phyloP scores from a whole-genome alignment of 2,329 filamentous ascomycete genomes.

The Aureobasidium sp. region DNA sequence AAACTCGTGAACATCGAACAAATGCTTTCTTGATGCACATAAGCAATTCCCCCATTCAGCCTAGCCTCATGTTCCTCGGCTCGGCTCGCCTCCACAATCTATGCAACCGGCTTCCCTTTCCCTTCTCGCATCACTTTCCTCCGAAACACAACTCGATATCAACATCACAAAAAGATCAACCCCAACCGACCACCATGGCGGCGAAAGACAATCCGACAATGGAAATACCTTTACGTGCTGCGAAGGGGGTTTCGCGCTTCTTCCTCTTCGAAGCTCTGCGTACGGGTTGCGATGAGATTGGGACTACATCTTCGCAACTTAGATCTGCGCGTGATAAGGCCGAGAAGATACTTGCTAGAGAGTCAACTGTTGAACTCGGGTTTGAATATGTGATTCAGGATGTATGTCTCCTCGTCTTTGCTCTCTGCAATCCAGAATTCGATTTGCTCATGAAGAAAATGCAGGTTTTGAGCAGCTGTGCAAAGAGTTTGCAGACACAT shows the following conservation, averaged over 20 bases:
- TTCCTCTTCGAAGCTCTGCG: conserved; percentile 18
- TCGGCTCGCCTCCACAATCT: conserved; percentile 3
- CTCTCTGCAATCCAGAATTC: neutral
- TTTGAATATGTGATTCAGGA: neutral
- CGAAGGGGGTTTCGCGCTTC: conserved; percentile 10
- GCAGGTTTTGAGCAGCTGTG: neutral
- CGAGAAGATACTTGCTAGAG: neutral
- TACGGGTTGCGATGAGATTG: neutral
- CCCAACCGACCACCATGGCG: neutral
- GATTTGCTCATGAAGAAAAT: neutral
- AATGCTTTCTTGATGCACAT: neutral
- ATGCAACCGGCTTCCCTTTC: conserved; percentile 1
- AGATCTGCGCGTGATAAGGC: conserved; percentile 6
- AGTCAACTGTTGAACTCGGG: neutral
- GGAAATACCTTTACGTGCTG: conserved; percentile 9
- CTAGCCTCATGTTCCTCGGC: neutral
- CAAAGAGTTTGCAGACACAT: conserved; percentile 10
- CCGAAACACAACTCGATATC: neutral
- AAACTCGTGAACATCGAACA: conserved; percentile 9
- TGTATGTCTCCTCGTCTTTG: neutral
- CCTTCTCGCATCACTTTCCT: conserved; percentile 8
- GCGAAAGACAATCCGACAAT: neutral
- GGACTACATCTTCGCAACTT: neutral
- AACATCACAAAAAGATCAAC: neutral
- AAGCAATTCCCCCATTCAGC: neutral